Evolutionary conservation across 164 flowering plant species (phyloP).

Genomic region (Pachysandra terminalis): DNA sequence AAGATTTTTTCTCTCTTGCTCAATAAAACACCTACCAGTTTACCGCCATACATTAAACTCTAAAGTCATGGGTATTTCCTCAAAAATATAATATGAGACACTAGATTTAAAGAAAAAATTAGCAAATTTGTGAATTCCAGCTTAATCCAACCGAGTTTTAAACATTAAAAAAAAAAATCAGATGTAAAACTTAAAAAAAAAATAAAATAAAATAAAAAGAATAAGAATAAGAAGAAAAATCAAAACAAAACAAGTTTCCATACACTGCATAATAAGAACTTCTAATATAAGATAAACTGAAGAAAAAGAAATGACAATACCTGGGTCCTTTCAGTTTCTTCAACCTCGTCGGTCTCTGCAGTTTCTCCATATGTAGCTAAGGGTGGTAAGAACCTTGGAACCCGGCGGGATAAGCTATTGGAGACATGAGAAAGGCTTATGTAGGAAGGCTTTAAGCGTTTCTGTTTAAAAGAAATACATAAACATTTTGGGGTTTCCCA

Average conservation of each 20-base stretch:
- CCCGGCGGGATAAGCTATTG: background rate
- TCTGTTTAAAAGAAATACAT: constrained; percentile 3
- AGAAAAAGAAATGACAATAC: constrained; percentile 1
- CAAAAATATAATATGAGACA: no score
- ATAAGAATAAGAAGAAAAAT: background rate
- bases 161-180: background rate
- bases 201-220: background rate
- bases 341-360: constrained; percentile 14
- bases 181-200: background rate
- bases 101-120: no score
- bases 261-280: no score
- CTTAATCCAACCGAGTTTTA: no score
- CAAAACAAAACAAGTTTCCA: no score
- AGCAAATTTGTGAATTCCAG: background rate
- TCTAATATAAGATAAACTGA: no score
- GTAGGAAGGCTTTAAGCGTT: background rate
- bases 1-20: background rate
- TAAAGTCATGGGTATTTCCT: background rate
- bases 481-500: constrained; percentile 7
- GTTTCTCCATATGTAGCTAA: constrained; percentile 19
- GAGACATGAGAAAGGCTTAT: constrained; percentile 8
- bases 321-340: constrained; percentile 10
- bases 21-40: background rate
- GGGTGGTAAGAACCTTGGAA: constrained; percentile 8
- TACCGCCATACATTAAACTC: background rate